A percentile compares a stretch with the other conserved stretches of the same genome.
Evolutionary conservation across 495 filamentous ascomycete species (phyloP).

Genomic region (Penicillium macrosclerotiorum): DNA sequence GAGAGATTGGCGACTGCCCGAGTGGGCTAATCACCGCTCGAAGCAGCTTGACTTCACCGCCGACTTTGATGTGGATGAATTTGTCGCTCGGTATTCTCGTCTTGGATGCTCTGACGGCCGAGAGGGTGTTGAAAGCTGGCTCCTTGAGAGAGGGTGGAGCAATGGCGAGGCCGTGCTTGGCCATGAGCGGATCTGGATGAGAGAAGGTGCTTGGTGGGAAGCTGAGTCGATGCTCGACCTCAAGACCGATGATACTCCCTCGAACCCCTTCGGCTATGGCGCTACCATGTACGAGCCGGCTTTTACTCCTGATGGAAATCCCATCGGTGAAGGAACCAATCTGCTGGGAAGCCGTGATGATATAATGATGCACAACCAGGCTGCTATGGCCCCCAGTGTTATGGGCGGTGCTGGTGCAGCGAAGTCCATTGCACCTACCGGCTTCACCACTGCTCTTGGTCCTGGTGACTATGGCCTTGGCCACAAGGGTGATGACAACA

Average conservation of each 20-base stretch:
- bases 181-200: constrained; percentile 89
- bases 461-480: constrained; percentile 86
- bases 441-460: constrained; percentile 47
- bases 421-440: constrained; percentile 71
- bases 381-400: constrained; percentile 59
- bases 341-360: constrained; percentile 69
- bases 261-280: constrained; percentile 34
- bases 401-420: constrained; percentile 53
- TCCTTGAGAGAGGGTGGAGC: constrained; percentile 94
- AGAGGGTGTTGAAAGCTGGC: constrained; percentile 94
- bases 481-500: constrained; percentile 75
- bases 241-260: constrained; percentile 57
- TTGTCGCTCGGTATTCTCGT: constrained; percentile 72
- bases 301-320: constrained; percentile 29
- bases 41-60: constrained; percentile 95
- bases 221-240: constrained; percentile 95
- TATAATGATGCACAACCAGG: constrained; percentile 60
- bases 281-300: constrained; percentile 32
- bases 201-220: constrained; percentile 95
- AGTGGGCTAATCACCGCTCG: constrained; percentile 93
- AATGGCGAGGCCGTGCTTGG: constrained; percentile 95
- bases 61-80: constrained; percentile 94
- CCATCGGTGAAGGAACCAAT: constrained; percentile 56
- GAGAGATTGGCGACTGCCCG: constrained; percentile 85
- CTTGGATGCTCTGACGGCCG: constrained; percentile 87